phyloP scores from a whole-genome alignment of 192 early-diverging fungal genomes.

The Phlyctochytrium bullatum region DNA sequence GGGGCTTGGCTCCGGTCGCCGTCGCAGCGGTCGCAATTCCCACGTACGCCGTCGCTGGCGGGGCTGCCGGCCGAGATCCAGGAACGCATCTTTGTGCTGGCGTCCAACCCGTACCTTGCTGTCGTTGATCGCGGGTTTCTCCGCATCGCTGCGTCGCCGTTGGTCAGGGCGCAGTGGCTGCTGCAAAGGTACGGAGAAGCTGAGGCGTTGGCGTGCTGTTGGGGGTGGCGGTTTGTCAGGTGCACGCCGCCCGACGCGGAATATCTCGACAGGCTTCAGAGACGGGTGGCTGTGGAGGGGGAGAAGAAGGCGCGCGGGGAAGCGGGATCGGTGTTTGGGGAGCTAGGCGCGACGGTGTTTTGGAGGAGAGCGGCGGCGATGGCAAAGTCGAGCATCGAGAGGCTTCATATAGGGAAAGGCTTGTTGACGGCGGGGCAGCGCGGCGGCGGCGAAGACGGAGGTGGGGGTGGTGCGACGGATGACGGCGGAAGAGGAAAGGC shows the following conservation, averaged over 20 bases:
- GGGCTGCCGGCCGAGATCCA: slow-evolving; percentile 12
- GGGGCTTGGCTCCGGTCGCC: too few relatives aligned
- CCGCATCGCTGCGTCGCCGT: slow-evolving; percentile 19
- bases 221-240: slow-evolving; percentile 33
- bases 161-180: slow-evolving; percentile 26
- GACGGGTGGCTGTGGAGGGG: neutral
- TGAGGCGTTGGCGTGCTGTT: slow-evolving; percentile 26
- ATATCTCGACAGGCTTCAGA: neutral
- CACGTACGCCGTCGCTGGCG: neutral
- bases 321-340: too few relatives aligned
- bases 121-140: slow-evolving; percentile 19
- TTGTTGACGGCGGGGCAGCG: neutral
- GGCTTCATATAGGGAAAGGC: neutral
- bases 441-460: too few relatives aligned
- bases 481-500: neutral
- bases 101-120: slow-evolving; percentile 22
- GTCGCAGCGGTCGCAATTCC: too few relatives aligned
- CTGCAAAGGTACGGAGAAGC: slow-evolving; percentile 19
- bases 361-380: neutral
- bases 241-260: neutral
- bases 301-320: too few relatives aligned
- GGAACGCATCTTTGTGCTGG: slow-evolving; percentile 27
- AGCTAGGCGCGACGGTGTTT: neutral
- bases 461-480: neutral
- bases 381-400: too few relatives aligned